Base-by-base conservation (phyloP, 106 monocot genomes). In the Phalaenopsis aphrodite region DNA sequence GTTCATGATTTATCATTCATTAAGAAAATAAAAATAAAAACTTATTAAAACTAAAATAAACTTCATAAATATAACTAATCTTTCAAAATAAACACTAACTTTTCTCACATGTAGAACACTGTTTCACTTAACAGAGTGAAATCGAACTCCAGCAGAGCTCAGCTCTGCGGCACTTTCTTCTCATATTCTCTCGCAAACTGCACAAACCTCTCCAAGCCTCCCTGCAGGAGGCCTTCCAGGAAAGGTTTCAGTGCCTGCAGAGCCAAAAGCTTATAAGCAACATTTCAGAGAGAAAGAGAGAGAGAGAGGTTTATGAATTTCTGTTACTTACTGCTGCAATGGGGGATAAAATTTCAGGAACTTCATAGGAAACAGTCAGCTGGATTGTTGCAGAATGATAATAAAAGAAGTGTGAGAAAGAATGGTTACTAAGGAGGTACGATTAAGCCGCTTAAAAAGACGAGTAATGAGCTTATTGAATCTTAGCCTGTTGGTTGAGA, bases 171-270 rank as follows among this genome's bases (percentile, higher is more conserved):
- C 10, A 80, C 79, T 49, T 81, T 85, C 80, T 82, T 83, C 36
- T 78, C 17, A 3, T 83, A 84, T 7, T 80, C 78, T 77, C 79
- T 94, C 3, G 89, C 92, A 82, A 85, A 57, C 0, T 46, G 47
- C 1, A 85, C 89, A 72, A 98, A 98, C 45, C 74, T 83, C 37
- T 92, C 85, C 87, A 98, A 84, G 55, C 92, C 90, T 10, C 81
- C 82, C 7, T 68, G 72, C 81, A 98, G 94, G 66, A 98, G 75
- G 18, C 89, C 75, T 88, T 90, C 89, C 1, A 89, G 69, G 56
- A 92, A 90, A 6, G 97, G 97, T 76, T 92, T 94, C 80, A 98
- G 36, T 80, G 94, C 92, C 97, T 98, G 82, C 9, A 85, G 41
- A 81, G 75, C 8, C 17, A 39, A 75, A 80, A 14, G 16, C n/a